These are phyloP conservation scores for Russula ochroleuca DNA, from an alignment of 768 basidiomycete species.

Conservation along the genomic window DNA sequence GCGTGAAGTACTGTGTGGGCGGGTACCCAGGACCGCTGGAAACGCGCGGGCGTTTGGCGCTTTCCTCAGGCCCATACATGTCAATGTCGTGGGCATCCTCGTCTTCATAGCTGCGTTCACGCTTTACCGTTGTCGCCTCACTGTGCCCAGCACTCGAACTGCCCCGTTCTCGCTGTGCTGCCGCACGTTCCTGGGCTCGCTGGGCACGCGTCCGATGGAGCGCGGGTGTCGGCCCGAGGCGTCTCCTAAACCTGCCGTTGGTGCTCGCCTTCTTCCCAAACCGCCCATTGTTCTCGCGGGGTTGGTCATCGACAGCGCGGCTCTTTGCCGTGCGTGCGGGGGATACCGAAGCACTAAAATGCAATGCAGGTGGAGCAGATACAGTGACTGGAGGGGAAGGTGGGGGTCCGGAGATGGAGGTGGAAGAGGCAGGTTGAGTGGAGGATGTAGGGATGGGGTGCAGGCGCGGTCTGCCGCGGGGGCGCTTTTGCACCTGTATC, in stretches of 20 bases:
- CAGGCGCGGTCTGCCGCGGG: slow-evolving; percentile 21
- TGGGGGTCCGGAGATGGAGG: background rate
- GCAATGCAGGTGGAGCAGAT: slow-evolving; percentile 16
- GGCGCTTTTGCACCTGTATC: slow-evolving; percentile 24
- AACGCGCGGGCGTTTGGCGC: slow-evolving; percentile 14
- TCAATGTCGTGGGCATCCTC: slow-evolving; percentile 10
- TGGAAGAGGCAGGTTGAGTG: background rate
- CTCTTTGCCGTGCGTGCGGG: slow-evolving; percentile 39
- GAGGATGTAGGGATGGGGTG: slow-evolving; percentile 19
- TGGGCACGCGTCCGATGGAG: slow-evolving; percentile 23
- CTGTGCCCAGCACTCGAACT: background rate
- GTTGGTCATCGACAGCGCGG: slow-evolving; percentile 48
- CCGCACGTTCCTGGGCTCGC: slow-evolving; percentile 27
- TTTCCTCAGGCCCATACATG: background rate
- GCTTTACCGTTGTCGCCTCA: slow-evolving; percentile 11
- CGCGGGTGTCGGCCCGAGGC: slow-evolving; percentile 3
- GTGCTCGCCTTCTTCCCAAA: slow-evolving; percentile 60
- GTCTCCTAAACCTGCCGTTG: slow-evolving; percentile 41
- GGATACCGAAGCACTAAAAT: slow-evolving; percentile 10
- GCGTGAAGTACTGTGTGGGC: slow-evolving; percentile 29
- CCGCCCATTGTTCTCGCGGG: slow-evolving; percentile 58
- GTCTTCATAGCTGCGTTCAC: slow-evolving; percentile 21
- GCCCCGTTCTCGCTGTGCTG: slow-evolving; percentile 23
- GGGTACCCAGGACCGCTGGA: background rate
- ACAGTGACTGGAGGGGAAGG: background rate